These are phyloP conservation scores for Pleodorina starrii DNA, from an alignment of 139 green algal genomes.

Conservation along the genomic window DNA sequence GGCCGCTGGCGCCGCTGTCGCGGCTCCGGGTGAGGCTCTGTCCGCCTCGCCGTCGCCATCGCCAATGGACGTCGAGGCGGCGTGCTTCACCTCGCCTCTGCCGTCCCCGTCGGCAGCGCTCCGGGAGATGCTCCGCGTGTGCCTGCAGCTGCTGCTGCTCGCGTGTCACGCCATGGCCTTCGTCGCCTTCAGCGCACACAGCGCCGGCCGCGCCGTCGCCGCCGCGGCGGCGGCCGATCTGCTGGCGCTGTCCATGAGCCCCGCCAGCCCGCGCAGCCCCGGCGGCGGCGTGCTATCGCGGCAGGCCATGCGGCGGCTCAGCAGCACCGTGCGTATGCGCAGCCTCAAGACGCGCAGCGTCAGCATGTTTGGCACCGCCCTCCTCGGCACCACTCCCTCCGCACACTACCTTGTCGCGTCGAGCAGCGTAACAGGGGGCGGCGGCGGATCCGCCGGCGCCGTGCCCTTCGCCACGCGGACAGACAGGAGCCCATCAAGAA, in stretches of 20 bases:
- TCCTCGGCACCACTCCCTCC: background rate
- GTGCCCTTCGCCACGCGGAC: background rate
- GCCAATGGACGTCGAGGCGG: too few species aligned
- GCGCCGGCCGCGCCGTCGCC: background rate
- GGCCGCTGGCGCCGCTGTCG: too few species aligned
- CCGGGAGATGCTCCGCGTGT: background rate
- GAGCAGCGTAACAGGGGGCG: background rate
- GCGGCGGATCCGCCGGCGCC: background rate
- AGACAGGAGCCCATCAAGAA: background rate
- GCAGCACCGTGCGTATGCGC: slow-evolving; percentile 45
- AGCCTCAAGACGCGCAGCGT: slow-evolving; percentile 20
- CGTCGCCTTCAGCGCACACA: slow-evolving; percentile 21
- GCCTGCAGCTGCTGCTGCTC: slow-evolving; percentile 41
- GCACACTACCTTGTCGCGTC: background rate
- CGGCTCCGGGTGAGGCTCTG: too few species aligned
- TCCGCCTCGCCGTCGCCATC: too few species aligned
- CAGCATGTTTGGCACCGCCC: slow-evolving; percentile 29
- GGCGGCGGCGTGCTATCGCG: slow-evolving; percentile 28
- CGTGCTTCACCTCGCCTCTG: too few species aligned
- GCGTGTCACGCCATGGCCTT: slow-evolving; percentile 44
- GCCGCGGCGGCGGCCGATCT: slow-evolving; percentile 2
- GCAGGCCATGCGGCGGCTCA: slow-evolving; percentile 41
- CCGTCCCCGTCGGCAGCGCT: background rate
- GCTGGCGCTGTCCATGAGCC: background rate
- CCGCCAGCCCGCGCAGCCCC: slow-evolving; percentile 33